Conservation (phyloP, 257 asterid species). For the Galeopsis tetrahit region DNA sequence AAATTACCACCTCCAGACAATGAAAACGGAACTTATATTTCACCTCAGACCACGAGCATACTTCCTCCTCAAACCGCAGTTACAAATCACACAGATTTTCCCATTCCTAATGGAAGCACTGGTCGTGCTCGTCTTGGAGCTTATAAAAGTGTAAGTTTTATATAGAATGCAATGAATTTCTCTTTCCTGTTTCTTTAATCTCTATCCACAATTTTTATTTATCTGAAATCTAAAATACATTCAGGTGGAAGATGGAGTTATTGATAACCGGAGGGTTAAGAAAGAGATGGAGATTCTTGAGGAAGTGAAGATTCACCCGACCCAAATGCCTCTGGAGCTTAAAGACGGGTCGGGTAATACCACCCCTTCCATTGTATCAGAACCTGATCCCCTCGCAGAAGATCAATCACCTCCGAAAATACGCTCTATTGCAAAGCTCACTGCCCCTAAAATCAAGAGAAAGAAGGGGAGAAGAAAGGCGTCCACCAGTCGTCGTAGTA, state of each 20-base stretch:
- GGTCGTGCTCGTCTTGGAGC: conserved; percentile 30
- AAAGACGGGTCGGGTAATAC: conserved; percentile 37
- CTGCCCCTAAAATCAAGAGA: conserved; percentile 59
- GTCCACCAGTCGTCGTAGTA: conserved; percentile 42
- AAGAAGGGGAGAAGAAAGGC: conserved; percentile 57
- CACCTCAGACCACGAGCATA: conserved; percentile 54
- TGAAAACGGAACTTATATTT: conserved; percentile 49
- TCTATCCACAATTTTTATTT: neutral
- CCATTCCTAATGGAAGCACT: conserved; percentile 34
- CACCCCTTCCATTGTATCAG: conserved; percentile 39
- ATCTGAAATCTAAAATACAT: conserved; percentile 10
- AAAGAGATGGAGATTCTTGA: conserved; percentile 54
- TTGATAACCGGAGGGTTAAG: conserved; percentile 54
- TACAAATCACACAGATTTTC: conserved; percentile 41
- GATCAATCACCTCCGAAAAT: conserved; percentile 53
- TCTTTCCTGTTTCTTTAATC: neutral
- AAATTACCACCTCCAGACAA: conserved; percentile 45
- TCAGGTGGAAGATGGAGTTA: conserved; percentile 67
- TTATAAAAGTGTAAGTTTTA: conserved; percentile 40
- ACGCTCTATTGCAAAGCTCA: conserved; percentile 58
- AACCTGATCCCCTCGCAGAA: conserved; percentile 42
- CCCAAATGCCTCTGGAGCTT: conserved; percentile 38
- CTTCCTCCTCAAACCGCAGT: conserved; percentile 50
- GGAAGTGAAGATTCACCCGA: conserved; percentile 48
- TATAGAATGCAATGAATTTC: neutral